Base-by-base conservation (phyloP, 768 basidiomycete genomes). In the Artomyces pyxidatus region DNA sequence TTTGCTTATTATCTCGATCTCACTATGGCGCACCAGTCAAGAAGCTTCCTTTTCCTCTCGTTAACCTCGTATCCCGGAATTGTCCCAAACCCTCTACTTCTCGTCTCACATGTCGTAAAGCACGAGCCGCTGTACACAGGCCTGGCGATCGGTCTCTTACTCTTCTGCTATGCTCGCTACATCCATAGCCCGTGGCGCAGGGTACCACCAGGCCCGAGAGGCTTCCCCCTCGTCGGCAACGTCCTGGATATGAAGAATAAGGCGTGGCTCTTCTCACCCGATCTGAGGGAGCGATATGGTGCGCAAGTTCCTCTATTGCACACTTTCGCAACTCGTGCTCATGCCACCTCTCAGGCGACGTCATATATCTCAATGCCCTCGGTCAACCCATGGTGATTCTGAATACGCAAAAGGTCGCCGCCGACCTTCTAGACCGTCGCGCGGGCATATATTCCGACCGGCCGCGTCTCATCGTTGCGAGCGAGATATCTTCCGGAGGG, bases 341-440 rank as follows among this genome's bases (percentile, higher is more conserved):
- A n/a, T n/a, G n/a, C n/a, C n/a, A n/a, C n/a, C 16, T 14, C 12
- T 37, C 39, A 57, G 56, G 56, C 28, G 52, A 53, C 30, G 19
- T 57, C 41, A 37, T 57, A 42, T 58, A 46, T 39, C 43, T 58
- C 9, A 58, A 27, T 42, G 51, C 53, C 7, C 47, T 41, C 21
- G 57, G 57, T 11, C 55, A 57, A n/a, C 53, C 57, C 11, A 51
- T 55, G 6, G 39, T 63, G 16, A 50, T 63, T 9, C 49, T 63
- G 29, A 63, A 60, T 40, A 29, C 53, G 25, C 54, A 55, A 17
- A 53, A 63, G 40, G 60, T 45, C 4, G 56, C 58, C 16, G 44
- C 44, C 12, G 61, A 63, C 22, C 37, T 63, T 14, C 52, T 61
- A 6, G 61, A 61, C 27, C 54, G 54, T 21, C 42, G 54, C 17